phyloP scores from a whole-genome alignment of 176 grass and related monocot genomes.

The Carex myosuroides region DNA sequence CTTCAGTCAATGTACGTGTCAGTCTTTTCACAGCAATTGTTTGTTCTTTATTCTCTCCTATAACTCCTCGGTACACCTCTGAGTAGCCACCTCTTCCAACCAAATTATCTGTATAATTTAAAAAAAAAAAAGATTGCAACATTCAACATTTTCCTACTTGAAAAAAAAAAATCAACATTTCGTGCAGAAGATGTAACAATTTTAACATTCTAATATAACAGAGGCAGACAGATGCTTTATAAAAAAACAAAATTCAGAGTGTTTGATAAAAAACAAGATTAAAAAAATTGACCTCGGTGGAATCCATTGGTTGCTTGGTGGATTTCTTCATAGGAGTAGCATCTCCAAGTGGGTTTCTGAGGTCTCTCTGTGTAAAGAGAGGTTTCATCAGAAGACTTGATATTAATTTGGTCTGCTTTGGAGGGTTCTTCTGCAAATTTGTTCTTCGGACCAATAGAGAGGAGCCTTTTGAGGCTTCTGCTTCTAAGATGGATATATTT shows the following conservation, averaged over 20 bases:
- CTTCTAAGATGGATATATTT: constrained; percentile 19
- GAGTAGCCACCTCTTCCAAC: constrained; percentile 81
- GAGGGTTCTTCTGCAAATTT: constrained; percentile 12
- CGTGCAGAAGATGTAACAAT: neutral
- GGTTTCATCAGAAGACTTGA: neutral
- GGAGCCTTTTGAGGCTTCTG: constrained; percentile 21
- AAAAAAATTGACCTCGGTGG: constrained; percentile 23
- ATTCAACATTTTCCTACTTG: neutral
- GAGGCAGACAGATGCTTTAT: neutral
- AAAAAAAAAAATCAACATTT: neutral
- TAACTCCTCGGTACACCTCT: constrained; percentile 81
- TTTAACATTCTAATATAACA: neutral
- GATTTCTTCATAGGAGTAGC: constrained; percentile 72
- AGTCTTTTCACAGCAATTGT: constrained; percentile 78
- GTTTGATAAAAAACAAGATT: neutral
- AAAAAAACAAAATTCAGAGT: neutral
- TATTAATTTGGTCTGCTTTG: neutral
- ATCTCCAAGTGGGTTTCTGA: constrained; percentile 45
- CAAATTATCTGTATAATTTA: constrained; percentile 43
- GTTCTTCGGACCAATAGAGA: constrained; percentile 15
- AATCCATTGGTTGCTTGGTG: constrained; percentile 45
- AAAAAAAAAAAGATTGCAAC: neutral
- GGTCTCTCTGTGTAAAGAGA: constrained; percentile 12
- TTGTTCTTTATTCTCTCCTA: constrained; percentile 30
- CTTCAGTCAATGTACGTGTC: constrained; percentile 42